A percentile compares a stretch with the other conserved stretches of the same genome.
Evolutionary conservation across 2,329 filamentous ascomycete genomes (phyloP).

Genomic region (Pestalotiopsis sp.): DNA sequence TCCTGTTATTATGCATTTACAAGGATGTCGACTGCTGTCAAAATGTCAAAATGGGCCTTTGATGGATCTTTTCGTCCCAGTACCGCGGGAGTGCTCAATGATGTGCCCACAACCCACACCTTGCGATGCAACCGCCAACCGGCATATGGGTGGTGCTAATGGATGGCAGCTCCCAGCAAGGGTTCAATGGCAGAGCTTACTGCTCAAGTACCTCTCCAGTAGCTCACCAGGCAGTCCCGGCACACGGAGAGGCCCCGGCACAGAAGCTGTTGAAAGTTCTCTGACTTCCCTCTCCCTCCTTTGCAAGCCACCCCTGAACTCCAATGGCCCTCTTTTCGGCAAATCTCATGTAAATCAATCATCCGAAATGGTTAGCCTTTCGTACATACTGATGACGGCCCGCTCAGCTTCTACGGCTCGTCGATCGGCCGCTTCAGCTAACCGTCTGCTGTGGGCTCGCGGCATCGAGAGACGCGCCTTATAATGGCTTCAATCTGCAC

Average conservation of each 20-base stretch:
- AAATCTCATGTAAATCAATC: conserved; percentile 9
- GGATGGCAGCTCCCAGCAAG: not conserved
- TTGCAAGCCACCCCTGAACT: not conserved
- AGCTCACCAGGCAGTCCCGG: not conserved
- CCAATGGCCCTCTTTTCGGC: not conserved
- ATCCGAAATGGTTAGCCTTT: not conserved
- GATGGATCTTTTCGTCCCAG: not conserved
- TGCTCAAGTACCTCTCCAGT: not conserved
- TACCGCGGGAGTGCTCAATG: not conserved
- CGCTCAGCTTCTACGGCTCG: conserved; percentile 3
- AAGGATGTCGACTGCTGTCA: not conserved
- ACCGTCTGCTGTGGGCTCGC: not conserved
- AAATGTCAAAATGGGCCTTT: not conserved
- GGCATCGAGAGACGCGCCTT: not conserved
- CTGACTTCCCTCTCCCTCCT: not conserved
- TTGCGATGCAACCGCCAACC: not conserved
- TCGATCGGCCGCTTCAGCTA: not conserved
- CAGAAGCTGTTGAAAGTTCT: not conserved
- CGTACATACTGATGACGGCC: conserved; percentile 1
- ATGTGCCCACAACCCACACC: not conserved
- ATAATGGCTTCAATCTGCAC: conserved; percentile 7
- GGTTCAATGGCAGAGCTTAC: not conserved
- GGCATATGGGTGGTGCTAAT: not conserved
- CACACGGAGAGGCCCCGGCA: not conserved
- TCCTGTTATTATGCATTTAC: not conserved